Evolutionary conservation across 768 basidiomycete genomes (phyloP), one percentile per base, ranked within the genome.

Genomic region (Kwoniella europaea): DNA sequence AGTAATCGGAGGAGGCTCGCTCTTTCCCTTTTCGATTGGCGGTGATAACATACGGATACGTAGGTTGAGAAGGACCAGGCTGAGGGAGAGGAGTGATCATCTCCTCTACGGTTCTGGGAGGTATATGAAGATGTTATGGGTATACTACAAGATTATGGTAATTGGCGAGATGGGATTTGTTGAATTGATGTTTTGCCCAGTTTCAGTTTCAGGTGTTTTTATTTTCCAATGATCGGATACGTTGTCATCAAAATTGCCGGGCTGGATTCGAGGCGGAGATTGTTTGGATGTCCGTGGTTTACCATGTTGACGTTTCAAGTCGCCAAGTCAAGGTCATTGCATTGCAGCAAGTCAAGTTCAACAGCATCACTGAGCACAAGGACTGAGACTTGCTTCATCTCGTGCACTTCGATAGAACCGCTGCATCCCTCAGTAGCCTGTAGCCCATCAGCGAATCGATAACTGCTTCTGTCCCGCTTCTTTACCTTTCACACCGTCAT

Each of bases 21-120:
- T 68, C 67, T 44, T 66, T 66, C 15, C 65, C 65, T 55, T 68
- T 68, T 18, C 35, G 27, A 6, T 53, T 54, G 22, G 20, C 52
- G 22, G 63, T 52, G 2, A 46, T 12, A 27, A 46, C 16, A 18
- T 5, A 10, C 27, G 50, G 24, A 63, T 54, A 63, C 18, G 20
- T 29, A 13, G 63, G 41, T 54, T 16, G 20, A 15, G 63, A 54
- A 12, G 63, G 50, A 16, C 63, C 44, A 53, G 22, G 15, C 18
- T 16, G 10, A 43, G 35, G 42, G 12, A 18, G 16, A 43, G 59
- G 59, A 29, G 63, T 3, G 22, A 27, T 64, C n/a, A n/a, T 24
- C 53, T 24, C 52, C 63, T 64, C 63, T 22, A 10, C 10, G 58
- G 18, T 16, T 13, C 13, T 15, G 22, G 12, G 35, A 35, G 35